Base-by-base conservation (phyloP, 805 yeast species). In the Yamadazyma sp. region DNA sequence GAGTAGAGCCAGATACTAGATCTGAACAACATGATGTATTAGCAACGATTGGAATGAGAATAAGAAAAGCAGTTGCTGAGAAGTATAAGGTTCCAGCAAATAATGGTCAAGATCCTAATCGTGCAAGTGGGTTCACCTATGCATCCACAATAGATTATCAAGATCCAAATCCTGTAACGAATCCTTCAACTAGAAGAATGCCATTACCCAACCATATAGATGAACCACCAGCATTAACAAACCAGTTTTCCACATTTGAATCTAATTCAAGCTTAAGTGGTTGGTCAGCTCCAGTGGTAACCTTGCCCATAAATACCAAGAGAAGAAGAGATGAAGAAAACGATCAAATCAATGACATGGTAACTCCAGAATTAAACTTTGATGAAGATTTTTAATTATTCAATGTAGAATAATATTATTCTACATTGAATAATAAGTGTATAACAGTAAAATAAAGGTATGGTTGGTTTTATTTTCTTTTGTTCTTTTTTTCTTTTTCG, bases 41-140 rank as follows among this genome's bases (percentile, higher is more conserved):
- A 16, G 70, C 78, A 26, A 70, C 80, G 0, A 50, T 82, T 5
- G 88, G 87, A 0, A 82, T 80, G 86, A 69, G 86, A 43, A 76
- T 83, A 39, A 71, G 91, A 49, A 79, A 80, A 46, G 69, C 82
- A 2, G 76, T 82, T 3, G 66, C 75, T 22, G 78, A 79, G 28
- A 88, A 88, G 1, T 80, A 80, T 52, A 43, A 48, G 11, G 39
- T 37, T 7, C 36, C 41, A 7, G 23, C 27, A 9, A 25, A 43
- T 21, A 27, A 27, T 12, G 17, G 23, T 32, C 27, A 34, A 25
- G 32, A 31, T 5, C 31, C 5, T 16, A 36, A 36, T 15, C 35
- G 30, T 12, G 30, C 33, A 20, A 29, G 23, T 18, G 25, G n/a
- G 12, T n/a, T 35, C 13, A 30, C 39, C 3, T 35, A 35, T 17